Percentiles rank a stretch among this genome's conserved stretches.
phyloP scores from a whole-genome alignment of 495 filamentous ascomycete genomes.

The Neohortaea acidophila region DNA sequence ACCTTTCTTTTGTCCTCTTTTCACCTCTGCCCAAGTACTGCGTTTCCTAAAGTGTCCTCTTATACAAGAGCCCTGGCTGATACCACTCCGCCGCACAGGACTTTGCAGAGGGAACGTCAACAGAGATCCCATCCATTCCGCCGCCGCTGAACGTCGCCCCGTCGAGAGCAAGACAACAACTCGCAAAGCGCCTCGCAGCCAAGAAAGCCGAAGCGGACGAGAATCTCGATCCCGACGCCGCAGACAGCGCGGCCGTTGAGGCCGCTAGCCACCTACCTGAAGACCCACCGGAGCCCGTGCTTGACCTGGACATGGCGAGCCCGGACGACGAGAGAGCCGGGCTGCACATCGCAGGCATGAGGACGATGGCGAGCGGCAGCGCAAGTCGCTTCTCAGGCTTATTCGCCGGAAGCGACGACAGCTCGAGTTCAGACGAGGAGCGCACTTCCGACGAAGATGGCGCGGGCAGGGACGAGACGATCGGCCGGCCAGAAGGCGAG shows the following conservation, averaged over 20 bases:
- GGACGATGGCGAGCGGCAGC: constrained; percentile 3
- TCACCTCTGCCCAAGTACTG: too few species aligned
- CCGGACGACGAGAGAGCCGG: neutral
- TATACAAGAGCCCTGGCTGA: too few species aligned
- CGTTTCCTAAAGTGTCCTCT: too few species aligned
- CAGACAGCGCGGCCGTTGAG: constrained; percentile 10
- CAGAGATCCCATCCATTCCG: constrained; percentile 21
- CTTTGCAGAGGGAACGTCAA: constrained; percentile 1
- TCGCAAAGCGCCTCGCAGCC: constrained; percentile 67
- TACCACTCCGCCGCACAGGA: constrained; percentile 1
- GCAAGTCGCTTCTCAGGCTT: constrained; percentile 10
- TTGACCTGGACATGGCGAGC: constrained; percentile 3
- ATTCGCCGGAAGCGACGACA: constrained; percentile 9
- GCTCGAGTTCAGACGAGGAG: neutral
- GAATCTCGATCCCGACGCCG: constrained; percentile 9
- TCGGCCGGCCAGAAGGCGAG: constrained; percentile 1
- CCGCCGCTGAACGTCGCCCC: constrained; percentile 65
- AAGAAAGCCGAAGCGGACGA: constrained; percentile 28
- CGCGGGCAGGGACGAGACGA: constrained; percentile 5
- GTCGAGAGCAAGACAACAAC: constrained; percentile 70
- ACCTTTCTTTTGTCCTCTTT: too few species aligned
- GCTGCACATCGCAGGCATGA: constrained; percentile 11
- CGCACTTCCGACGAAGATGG: constrained; percentile 10
- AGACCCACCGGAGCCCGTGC: constrained; percentile 4
- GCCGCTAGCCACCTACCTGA: constrained; percentile 1